Conservation (phyloP, 2,329 filamentous ascomycete species). For the Hirsutella thompsonii region DNA sequence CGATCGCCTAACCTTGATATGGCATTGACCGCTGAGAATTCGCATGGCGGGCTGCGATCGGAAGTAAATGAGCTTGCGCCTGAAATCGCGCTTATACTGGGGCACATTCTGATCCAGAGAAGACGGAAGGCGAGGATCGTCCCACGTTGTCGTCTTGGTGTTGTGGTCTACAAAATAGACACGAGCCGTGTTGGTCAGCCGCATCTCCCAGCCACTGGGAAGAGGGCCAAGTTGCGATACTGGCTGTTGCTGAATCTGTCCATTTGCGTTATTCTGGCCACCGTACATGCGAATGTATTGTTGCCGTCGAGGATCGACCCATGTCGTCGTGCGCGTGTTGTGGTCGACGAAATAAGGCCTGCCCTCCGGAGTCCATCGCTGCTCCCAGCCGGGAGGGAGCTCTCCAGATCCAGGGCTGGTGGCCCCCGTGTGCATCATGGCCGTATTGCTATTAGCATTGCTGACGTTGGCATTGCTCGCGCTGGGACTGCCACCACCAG, state of each 20-base stretch:
- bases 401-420: conserved; percentile 92
- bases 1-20: conserved; percentile 91
- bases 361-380: conserved; percentile 88
- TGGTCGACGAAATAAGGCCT: conserved; percentile 96
- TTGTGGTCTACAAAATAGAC: conserved; percentile 99
- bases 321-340: conserved; percentile 94
- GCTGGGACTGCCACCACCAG: conserved; percentile 16
- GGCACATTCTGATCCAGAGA: conserved; percentile 96
- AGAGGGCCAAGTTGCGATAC: conserved; percentile 92
- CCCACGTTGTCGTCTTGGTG: conserved; percentile 99
- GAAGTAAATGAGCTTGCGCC: conserved; percentile 98
- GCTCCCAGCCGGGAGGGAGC: conserved; percentile 91
- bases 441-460: conserved; percentile 37
- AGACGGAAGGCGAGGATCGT: conserved; percentile 87
- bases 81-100: conserved; percentile 98
- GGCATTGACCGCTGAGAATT: conserved; percentile 90
- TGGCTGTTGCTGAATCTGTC: conserved; percentile 89
- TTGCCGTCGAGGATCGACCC: conserved; percentile 93
- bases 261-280: conserved; percentile 73
- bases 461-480: conserved; percentile 15
- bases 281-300: conserved; percentile 98
- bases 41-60: conserved; percentile 91
- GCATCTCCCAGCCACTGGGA: conserved; percentile 99
- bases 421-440: conserved; percentile 86
- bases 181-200: conserved; percentile 90